phyloP scores from a whole-genome alignment of 495 filamentous ascomycete species.

The Aspergillus funiculosus region DNA sequence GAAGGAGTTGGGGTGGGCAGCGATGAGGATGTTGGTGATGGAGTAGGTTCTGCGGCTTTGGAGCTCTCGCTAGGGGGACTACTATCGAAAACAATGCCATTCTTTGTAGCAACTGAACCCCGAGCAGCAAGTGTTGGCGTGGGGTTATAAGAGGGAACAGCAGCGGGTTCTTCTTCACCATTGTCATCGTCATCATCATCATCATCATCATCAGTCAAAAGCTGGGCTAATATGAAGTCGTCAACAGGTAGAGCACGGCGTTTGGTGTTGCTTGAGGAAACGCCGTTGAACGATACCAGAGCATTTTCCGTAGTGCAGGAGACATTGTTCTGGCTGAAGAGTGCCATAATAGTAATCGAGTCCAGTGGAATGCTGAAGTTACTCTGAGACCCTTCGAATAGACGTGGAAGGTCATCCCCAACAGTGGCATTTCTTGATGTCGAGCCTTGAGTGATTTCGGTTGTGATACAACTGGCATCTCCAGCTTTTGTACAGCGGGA shows the following conservation, averaged over 20 bases:
- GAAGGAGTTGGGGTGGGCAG: slow-evolving; percentile 11
- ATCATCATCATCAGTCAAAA: slow-evolving; percentile 1
- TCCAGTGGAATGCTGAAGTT: slow-evolving; percentile 75
- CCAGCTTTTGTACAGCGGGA: slow-evolving; percentile 56
- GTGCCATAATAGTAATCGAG: slow-evolving; percentile 57
- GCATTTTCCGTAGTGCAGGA: slow-evolving; percentile 79
- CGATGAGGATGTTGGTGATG: slow-evolving; percentile 18
- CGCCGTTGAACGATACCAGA: slow-evolving; percentile 71
- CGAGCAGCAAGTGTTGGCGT: slow-evolving; percentile 29
- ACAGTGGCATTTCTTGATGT: slow-evolving; percentile 65
- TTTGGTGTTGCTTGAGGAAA: slow-evolving; percentile 22
- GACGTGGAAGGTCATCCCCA: slow-evolving; percentile 66
- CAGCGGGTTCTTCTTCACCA: not conserved
- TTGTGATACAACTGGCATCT: slow-evolving; percentile 66
- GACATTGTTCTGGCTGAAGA: slow-evolving; percentile 68
- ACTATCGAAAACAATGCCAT: slow-evolving; percentile 42
- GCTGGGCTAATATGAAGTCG: slow-evolving; percentile 9
- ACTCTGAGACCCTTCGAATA: slow-evolving; percentile 56
- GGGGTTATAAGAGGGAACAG: slow-evolving; percentile 9
- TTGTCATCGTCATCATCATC: no score
- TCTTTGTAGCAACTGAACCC: slow-evolving; percentile 30
- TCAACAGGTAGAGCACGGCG: slow-evolving; percentile 23
- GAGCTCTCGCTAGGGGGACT: slow-evolving; percentile 6
- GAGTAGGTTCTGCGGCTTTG: slow-evolving; percentile 11
- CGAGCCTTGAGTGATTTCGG: slow-evolving; percentile 47